Conservation (phyloP, 441 rosid species). For the Flueggea neowawraea region DNA sequence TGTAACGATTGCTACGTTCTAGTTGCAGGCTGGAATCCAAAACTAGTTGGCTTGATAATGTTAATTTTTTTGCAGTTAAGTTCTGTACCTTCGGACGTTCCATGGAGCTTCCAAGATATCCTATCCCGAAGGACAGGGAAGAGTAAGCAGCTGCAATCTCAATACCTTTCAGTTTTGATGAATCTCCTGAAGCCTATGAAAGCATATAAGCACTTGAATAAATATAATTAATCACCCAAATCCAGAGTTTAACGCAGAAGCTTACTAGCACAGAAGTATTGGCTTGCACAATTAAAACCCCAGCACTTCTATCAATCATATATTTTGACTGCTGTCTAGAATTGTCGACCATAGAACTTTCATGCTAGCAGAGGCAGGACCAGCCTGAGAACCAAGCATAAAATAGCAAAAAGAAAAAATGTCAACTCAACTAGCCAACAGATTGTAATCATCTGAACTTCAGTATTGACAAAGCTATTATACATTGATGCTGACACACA, state of each 20-base stretch:
- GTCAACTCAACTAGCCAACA: too few species aligned
- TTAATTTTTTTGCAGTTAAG: too few species aligned
- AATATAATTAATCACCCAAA: background rate
- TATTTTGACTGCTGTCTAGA: conserved; percentile 36
- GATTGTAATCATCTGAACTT: too few species aligned
- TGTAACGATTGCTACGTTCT: too few species aligned
- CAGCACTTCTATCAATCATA: conserved; percentile 54
- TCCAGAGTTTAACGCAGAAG: background rate
- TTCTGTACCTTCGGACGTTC: conserved; percentile 71
- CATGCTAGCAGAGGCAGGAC: conserved; percentile 87
- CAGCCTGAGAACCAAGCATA: conserved; percentile 68
- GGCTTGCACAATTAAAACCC: conserved; percentile 77
- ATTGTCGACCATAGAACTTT: conserved; percentile 55
- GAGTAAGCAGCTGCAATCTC: conserved; percentile 94
- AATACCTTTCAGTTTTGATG: conserved; percentile 55
- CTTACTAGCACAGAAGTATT: conserved; percentile 64
- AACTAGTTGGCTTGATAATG: background rate
- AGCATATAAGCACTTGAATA: conserved; percentile 15
- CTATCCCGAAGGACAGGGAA: conserved; percentile 79
- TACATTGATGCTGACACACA: conserved; percentile 75
- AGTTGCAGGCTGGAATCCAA: too few species aligned
- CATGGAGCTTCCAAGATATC: conserved; percentile 82
- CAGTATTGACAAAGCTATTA: conserved; percentile 12
- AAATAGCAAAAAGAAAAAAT: conserved; percentile 1
- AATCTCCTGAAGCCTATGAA: conserved; percentile 45